A percentile compares a stretch with the other conserved stretches of the same genome.
phyloP scores from a whole-genome alignment of 805 yeast genomes.

The Candida fluviatilis region DNA sequence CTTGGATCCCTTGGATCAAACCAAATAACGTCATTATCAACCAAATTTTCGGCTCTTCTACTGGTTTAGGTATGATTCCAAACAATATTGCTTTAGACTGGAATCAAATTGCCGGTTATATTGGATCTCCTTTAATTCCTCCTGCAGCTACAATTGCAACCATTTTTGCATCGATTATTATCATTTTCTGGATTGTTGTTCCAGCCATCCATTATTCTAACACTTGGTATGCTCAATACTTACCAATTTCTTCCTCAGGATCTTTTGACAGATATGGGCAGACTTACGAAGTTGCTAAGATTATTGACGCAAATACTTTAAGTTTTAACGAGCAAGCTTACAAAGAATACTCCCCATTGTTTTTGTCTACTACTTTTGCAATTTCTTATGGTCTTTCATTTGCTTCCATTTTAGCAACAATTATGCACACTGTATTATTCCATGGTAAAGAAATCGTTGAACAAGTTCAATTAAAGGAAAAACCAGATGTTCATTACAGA shows the following conservation, averaged over 20 bases:
- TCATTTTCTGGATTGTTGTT: conserved; percentile 50
- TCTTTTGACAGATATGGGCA: conserved; percentile 50
- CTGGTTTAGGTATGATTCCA: conserved; percentile 65
- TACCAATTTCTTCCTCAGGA: conserved; percentile 49
- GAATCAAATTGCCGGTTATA: conserved; percentile 54
- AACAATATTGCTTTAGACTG: conserved; percentile 65
- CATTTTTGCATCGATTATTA: conserved; percentile 32
- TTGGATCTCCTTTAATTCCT: conserved; percentile 62
- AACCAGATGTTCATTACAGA: conserved; percentile 42
- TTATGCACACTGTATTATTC: conserved; percentile 54
- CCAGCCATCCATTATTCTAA: conserved; percentile 55
- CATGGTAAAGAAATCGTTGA: conserved; percentile 49
- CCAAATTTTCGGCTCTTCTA: conserved; percentile 57
- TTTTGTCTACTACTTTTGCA: conserved; percentile 53
- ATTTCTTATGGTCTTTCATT: conserved; percentile 54
- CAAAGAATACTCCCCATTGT: conserved; percentile 59
- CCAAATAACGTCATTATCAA: conserved; percentile 57
- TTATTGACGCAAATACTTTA: conserved; percentile 36
- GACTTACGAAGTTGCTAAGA: conserved; percentile 45
- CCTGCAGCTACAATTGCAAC: conserved; percentile 52
- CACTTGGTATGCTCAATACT: conserved; percentile 53
- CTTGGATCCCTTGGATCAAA: conserved; percentile 65
- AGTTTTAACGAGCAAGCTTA: conserved; percentile 47
- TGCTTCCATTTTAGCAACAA: conserved; percentile 60
- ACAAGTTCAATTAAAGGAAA: conserved; percentile 18